Percentiles rank a stretch among this genome's conserved stretches.
Evolutionary conservation across 1,284 basidiomycete species (phyloP).

Genomic region (Quambalaria eucalypti): DNA sequence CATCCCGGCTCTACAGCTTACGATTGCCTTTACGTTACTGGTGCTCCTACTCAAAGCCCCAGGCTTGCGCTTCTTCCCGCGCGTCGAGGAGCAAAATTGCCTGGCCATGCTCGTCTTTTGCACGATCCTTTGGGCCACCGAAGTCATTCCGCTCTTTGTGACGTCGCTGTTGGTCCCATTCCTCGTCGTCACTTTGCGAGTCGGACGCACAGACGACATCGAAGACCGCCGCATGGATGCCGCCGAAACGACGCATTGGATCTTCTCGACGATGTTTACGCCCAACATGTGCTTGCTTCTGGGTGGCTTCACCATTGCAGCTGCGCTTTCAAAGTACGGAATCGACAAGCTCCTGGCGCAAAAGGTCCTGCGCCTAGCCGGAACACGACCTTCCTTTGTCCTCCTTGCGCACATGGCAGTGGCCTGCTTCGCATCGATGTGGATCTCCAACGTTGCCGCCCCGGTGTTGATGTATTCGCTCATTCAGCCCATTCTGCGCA

Average conservation of each 20-base stretch:
- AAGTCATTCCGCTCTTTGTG: slow-evolving; percentile 93
- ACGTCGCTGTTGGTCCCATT: slow-evolving; percentile 84
- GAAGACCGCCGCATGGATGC: slow-evolving; percentile 57
- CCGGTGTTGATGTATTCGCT: slow-evolving; percentile 96
- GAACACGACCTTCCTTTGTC: slow-evolving; percentile 74
- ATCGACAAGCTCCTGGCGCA: slow-evolving; percentile 85
- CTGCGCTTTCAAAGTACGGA: slow-evolving; percentile 90
- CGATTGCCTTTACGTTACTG: slow-evolving; percentile 32
- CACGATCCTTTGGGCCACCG: slow-evolving; percentile 90
- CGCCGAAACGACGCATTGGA: slow-evolving; percentile 69
- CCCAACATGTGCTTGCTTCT: slow-evolving; percentile 68
- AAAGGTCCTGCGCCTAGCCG: slow-evolving; percentile 80
- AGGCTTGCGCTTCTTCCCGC: slow-evolving; percentile 49
- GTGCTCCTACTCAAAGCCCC: slow-evolving; percentile 39
- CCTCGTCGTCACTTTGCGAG: slow-evolving; percentile 74
- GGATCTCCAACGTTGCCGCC: slow-evolving; percentile 97
- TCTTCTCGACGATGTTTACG: slow-evolving; percentile 62
- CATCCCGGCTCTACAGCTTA: slow-evolving; percentile 39
- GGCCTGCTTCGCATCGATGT: slow-evolving; percentile 97
- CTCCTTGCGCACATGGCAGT: slow-evolving; percentile 92
- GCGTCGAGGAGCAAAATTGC: slow-evolving; percentile 76
- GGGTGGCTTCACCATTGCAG: slow-evolving; percentile 96
- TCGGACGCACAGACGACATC: slow-evolving; percentile 63
- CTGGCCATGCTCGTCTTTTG: slow-evolving; percentile 83
- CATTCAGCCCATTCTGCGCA: slow-evolving; percentile 88